These are phyloP conservation scores for Acorus gramineus DNA, from an alignment of 106 monocot species.

Conservation along the genomic window DNA sequence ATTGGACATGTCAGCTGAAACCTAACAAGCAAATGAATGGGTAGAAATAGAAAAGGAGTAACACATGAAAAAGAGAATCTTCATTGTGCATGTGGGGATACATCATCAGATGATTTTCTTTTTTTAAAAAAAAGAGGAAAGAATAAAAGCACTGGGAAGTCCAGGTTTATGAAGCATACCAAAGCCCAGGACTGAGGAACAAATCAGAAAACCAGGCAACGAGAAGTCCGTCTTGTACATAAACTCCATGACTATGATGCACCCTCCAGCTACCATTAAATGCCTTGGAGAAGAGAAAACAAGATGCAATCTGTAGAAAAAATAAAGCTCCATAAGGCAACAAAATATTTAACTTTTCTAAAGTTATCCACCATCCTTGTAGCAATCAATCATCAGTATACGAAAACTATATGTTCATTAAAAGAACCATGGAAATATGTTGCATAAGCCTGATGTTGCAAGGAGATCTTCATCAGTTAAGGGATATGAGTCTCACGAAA, in stretches of 20 bases:
- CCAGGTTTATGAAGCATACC: slow-evolving; percentile 33
- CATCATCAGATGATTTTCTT: background rate
- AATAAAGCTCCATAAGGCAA: background rate
- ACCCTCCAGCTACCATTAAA: slow-evolving; percentile 68
- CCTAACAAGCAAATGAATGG: no score
- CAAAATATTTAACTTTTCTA: background rate
- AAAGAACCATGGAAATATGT: no score
- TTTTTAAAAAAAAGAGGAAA: background rate
- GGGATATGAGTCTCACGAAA: no score
- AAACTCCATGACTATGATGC: slow-evolving; percentile 78
- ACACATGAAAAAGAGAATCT: no score
- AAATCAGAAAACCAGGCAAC: slow-evolving; percentile 73
- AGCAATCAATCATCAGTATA: no score
- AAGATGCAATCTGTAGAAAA: slow-evolving; percentile 72
- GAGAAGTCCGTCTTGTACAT: slow-evolving; percentile 79
- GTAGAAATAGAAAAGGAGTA: no score
- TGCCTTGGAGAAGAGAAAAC: slow-evolving; percentile 95
- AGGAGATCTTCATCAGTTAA: no score
- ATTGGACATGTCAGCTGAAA: no score
- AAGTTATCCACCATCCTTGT: no score
- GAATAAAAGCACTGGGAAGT: background rate
- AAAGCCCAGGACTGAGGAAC: slow-evolving; percentile 49
- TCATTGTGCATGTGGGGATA: background rate
- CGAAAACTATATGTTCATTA: no score
- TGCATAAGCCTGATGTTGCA: no score